phyloP scores from a whole-genome alignment of 2,329 filamentous ascomycete species.

The Herpotrichia juniperi region DNA sequence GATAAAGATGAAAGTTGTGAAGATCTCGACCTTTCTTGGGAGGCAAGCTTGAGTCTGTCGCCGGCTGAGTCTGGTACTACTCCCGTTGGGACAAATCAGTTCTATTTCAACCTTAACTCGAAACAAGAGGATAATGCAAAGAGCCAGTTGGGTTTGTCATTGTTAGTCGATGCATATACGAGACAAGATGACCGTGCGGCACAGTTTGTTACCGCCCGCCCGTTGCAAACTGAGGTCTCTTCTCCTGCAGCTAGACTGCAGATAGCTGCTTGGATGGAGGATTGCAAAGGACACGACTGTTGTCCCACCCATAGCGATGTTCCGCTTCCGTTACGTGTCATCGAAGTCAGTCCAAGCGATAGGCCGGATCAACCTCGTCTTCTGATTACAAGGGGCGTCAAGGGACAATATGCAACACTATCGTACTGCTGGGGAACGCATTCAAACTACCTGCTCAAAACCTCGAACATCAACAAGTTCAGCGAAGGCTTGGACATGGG shows the following conservation, averaged over 20 bases:
- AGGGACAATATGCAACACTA: constrained; percentile 5
- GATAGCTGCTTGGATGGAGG: not conserved
- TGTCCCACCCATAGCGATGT: not conserved
- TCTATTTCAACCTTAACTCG: not conserved
- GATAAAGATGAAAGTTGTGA: not conserved
- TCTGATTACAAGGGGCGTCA: not conserved
- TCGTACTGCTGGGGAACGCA: constrained; percentile 5
- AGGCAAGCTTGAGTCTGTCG: not conserved
- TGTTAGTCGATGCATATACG: not conserved
- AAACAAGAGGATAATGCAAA: not conserved
- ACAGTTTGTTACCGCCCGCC: not conserved
- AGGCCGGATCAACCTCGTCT: not conserved
- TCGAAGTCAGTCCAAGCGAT: not conserved
- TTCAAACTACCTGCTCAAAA: not conserved
- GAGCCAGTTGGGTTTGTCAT: not conserved
- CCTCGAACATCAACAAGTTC: not conserved
- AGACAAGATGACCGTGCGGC: not conserved
- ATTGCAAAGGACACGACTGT: not conserved
- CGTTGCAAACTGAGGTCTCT: not conserved
- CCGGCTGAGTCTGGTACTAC: not conserved
- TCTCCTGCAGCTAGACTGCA: not conserved
- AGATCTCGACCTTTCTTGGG: not conserved
- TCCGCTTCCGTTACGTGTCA: constrained; percentile 1
- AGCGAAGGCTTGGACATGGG: not conserved
- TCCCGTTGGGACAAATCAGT: not conserved